Evolutionary conservation across 2,329 filamentous ascomycete species (phyloP).

Genomic region (Colletotrichum australisinense): DNA sequence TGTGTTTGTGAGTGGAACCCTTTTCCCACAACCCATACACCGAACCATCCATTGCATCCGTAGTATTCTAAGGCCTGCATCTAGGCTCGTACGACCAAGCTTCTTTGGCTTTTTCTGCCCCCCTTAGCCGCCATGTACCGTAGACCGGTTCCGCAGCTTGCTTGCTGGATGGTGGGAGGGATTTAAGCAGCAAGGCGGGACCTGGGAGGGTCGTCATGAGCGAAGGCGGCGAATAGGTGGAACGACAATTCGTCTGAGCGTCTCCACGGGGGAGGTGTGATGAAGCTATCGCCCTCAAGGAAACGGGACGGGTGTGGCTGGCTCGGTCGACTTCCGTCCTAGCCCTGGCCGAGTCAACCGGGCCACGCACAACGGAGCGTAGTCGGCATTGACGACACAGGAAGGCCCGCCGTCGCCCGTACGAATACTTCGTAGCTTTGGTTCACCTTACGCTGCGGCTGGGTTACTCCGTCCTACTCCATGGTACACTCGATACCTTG

Average conservation of each 20-base stretch:
- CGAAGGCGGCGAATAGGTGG: conserved; percentile 16
- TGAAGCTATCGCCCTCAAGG: conserved; percentile 23
- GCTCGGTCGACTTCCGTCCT: conserved; percentile 35
- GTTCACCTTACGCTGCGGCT: neutral
- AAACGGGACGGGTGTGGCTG: conserved; percentile 13
- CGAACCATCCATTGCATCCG: conserved; percentile 16
- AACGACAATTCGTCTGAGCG: conserved; percentile 14
- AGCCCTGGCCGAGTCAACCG: conserved; percentile 32
- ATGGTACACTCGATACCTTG: neutral
- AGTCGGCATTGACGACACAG: conserved; percentile 29
- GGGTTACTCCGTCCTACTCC: too few relatives aligned
- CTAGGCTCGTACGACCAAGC: neutral
- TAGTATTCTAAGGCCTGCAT: neutral
- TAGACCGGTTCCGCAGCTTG: conserved; percentile 7
- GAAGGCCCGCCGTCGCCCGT: neutral
- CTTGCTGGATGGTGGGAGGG: conserved; percentile 12
- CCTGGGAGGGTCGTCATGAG: conserved; percentile 13
- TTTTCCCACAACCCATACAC: neutral
- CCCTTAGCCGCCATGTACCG: neutral
- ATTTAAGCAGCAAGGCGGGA: conserved; percentile 23
- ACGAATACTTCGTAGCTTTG: neutral
- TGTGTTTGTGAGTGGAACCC: neutral
- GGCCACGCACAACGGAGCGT: conserved; percentile 19
- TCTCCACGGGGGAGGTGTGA: conserved; percentile 17
- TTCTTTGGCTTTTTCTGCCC: conserved; percentile 1